These are phyloP conservation scores for Lasiodiplodia theobromae DNA, from an alignment of 2,329 filamentous ascomycete species.

Conservation along the genomic window DNA sequence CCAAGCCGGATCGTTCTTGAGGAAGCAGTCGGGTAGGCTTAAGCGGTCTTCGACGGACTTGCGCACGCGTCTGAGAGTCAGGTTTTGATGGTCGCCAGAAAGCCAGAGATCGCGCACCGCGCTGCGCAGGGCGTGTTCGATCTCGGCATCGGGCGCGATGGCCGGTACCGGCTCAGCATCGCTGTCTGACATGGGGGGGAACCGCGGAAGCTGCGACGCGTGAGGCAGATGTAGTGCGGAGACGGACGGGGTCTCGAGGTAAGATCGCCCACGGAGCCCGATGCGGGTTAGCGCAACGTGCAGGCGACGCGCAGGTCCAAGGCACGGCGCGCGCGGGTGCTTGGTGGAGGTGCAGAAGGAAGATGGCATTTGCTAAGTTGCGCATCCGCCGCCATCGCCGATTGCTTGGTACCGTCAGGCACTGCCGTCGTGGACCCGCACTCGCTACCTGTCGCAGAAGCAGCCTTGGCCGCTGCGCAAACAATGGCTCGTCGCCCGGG, in stretches of 20 bases:
- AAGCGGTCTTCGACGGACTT: slow-evolving; percentile 59
- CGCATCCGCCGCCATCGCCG: background rate
- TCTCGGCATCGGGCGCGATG: slow-evolving; percentile 44
- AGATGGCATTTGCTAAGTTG: slow-evolving; percentile 22
- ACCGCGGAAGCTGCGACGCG: slow-evolving; percentile 10
- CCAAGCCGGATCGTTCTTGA: slow-evolving; percentile 63
- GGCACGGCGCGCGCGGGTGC: slow-evolving; percentile 22
- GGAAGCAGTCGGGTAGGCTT: slow-evolving; percentile 60
- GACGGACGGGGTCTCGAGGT: slow-evolving; percentile 6
- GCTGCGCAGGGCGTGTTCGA: slow-evolving; percentile 51
- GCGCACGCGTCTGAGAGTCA: slow-evolving; percentile 66
- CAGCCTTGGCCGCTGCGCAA: slow-evolving; percentile 5
- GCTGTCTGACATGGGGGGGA: slow-evolving; percentile 21
- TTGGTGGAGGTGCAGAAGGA: slow-evolving; percentile 1
- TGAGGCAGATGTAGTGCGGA: slow-evolving; percentile 10
- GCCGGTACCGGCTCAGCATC: slow-evolving; percentile 13
- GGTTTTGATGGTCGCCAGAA: slow-evolving; percentile 54
- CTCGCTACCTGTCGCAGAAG: background rate
- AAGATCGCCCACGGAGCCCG: slow-evolving; percentile 12
- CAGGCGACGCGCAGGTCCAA: slow-evolving; percentile 19
- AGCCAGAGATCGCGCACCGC: slow-evolving; percentile 51
- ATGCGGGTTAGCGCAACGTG: slow-evolving; percentile 16
- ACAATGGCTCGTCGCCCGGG: background rate
- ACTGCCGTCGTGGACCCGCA: background rate
- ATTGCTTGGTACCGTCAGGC: background rate